Conservation (phyloP, 1,284 basidiomycete genomes). For the Wolfiporia cocos region DNA sequence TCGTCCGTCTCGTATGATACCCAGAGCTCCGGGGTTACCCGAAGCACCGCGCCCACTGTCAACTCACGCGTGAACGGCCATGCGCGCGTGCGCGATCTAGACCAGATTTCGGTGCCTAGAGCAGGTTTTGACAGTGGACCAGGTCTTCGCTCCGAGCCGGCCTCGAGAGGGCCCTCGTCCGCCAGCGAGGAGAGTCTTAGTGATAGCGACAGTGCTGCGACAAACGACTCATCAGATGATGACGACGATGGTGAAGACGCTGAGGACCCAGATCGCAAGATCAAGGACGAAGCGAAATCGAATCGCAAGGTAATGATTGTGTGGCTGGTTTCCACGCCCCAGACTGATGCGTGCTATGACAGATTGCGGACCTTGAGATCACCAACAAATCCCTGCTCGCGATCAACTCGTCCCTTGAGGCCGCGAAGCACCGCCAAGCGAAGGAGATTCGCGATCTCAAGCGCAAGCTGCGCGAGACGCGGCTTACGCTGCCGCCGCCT, state of each 20-base stretch:
- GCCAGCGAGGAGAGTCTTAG: constrained; percentile 11
- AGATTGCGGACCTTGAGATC: constrained; percentile 84
- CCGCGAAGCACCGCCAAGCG: constrained; percentile 68
- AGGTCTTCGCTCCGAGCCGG: constrained; percentile 13
- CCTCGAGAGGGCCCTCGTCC: constrained; percentile 15
- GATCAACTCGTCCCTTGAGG: constrained; percentile 71
- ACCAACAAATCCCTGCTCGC: constrained; percentile 73
- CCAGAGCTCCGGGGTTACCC: constrained; percentile 29
- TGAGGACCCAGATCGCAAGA: constrained; percentile 44
- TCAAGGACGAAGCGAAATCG: constrained; percentile 66
- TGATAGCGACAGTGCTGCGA: constrained; percentile 17
- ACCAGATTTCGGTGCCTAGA: constrained; percentile 9
- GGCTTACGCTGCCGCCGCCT: constrained; percentile 66
- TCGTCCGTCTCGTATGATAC: constrained; percentile 37
- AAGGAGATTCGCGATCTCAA: constrained; percentile 75
- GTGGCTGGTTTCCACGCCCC: too few relatives aligned
- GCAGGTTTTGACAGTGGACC: constrained; percentile 18
- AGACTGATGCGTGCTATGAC: too few relatives aligned
- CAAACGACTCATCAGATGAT: constrained; percentile 19
- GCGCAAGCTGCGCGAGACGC: constrained; percentile 69
- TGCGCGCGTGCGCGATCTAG: constrained; percentile 9
- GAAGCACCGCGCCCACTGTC: constrained; percentile 27
- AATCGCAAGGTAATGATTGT: constrained; percentile 60
- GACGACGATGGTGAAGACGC: constrained; percentile 15
- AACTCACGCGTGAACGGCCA: constrained; percentile 21